A percentile compares a stretch with the other conserved stretches of the same genome.
phyloP scores from a whole-genome alignment of 2,329 filamentous ascomycete species.

The Peltaster fructicola region DNA sequence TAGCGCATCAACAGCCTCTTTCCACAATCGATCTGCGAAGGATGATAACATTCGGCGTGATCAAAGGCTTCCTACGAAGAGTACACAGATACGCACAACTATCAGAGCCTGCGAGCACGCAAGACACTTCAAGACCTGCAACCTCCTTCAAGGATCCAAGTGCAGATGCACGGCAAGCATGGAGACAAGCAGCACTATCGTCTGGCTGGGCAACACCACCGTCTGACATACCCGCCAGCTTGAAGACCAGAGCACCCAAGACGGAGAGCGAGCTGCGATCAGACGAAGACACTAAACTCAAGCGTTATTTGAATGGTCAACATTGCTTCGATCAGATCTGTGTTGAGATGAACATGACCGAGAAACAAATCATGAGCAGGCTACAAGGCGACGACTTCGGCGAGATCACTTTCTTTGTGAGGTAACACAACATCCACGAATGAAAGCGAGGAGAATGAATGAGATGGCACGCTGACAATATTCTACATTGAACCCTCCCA shows the following conservation, averaged over 20 bases:
- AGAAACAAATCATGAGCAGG: constrained; percentile 51
- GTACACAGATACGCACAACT: constrained; percentile 85
- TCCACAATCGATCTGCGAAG: constrained; percentile 70
- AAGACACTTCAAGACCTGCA: constrained; percentile 4
- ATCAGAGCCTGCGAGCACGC: constrained; percentile 35
- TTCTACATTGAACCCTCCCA: too few species aligned
- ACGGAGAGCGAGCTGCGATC: constrained; percentile 7
- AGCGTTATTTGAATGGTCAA: constrained; percentile 54
- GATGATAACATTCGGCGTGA: constrained; percentile 87
- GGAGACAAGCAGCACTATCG: constrained; percentile 17
- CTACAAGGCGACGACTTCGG: constrained; percentile 34
- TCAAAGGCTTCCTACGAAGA: constrained; percentile 85
- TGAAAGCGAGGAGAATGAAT: too few species aligned
- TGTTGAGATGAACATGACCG: constrained; percentile 52
- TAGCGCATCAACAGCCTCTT: constrained; percentile 54
- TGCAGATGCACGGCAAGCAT: constrained; percentile 14
- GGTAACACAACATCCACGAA: too few species aligned
- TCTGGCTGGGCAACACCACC: constrained; percentile 16
- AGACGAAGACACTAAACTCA: constrained; percentile 32
- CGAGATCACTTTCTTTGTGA: constrained; percentile 15
- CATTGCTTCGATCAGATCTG: constrained; percentile 72
- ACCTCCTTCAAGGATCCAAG: constrained; percentile 3
- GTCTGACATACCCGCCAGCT: constrained; percentile 9
- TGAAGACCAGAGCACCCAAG: constrained; percentile 1
- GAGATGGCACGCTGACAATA: too few species aligned